Conservation (phyloP, 2,329 filamentous ascomycete genomes). For the Emmonsia crescens region DNA sequence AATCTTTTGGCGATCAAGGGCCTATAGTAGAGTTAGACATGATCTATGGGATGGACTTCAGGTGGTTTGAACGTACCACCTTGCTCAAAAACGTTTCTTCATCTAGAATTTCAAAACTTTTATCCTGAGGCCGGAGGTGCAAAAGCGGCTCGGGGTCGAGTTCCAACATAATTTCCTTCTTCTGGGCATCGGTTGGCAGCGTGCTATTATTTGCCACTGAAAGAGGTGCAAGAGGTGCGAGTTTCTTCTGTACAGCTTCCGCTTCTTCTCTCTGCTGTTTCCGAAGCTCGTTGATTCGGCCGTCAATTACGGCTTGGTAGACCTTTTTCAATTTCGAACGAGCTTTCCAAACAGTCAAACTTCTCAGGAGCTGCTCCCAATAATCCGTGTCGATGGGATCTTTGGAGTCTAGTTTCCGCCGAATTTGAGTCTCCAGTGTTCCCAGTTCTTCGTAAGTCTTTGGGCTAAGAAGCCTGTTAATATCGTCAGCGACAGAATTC, state of each 20-base stretch:
- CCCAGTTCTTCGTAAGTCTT: slow-evolving; percentile 84
- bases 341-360: slow-evolving; percentile 81
- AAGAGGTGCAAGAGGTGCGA: slow-evolving; percentile 40
- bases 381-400: slow-evolving; percentile 95
- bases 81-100: slow-evolving; percentile 49
- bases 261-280: slow-evolving; percentile 60
- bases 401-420: slow-evolving; percentile 71
- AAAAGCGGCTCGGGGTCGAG: slow-evolving; percentile 58
- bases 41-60: neutral
- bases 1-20: slow-evolving; percentile 49
- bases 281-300: slow-evolving; percentile 54
- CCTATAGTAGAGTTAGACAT: slow-evolving; percentile 21
- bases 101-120: slow-evolving; percentile 46
- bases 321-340: slow-evolving; percentile 72
- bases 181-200: neutral
- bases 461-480: slow-evolving; percentile 74
- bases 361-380: slow-evolving; percentile 86
- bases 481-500: slow-evolving; percentile 71
- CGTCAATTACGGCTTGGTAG: slow-evolving; percentile 62
- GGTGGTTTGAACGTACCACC: slow-evolving; percentile 33
- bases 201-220: slow-evolving; percentile 16
- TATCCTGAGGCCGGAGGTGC: slow-evolving; percentile 54
- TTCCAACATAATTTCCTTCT: slow-evolving; percentile 12
- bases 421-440: slow-evolving; percentile 75
- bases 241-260: slow-evolving; percentile 41